These are phyloP conservation scores for Fusarium penzigii DNA, from an alignment of 2,329 filamentous ascomycete species.

Conservation along the genomic window DNA sequence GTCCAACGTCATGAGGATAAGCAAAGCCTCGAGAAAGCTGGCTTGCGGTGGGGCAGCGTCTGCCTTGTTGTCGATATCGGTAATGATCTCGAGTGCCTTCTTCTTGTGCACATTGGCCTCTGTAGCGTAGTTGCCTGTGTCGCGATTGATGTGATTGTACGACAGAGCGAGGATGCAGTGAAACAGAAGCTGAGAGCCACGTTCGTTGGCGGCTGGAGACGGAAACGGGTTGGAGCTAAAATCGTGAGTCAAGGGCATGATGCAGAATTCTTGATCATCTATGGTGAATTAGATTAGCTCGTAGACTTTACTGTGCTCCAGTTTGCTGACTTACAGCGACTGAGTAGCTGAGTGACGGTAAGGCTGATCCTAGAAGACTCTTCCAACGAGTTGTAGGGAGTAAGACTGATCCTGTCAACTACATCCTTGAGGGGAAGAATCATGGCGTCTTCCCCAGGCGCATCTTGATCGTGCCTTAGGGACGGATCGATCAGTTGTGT, in stretches of 20 bases:
- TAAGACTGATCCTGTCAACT: not conserved
- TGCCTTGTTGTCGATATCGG: constrained; percentile 6
- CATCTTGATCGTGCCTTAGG: not conserved
- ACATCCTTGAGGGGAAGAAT: not conserved
- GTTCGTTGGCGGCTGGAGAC: constrained; percentile 19
- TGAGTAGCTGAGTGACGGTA: constrained; percentile 4
- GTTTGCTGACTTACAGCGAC: constrained; percentile 3
- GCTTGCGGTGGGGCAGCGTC: constrained; percentile 4
- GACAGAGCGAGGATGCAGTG: constrained; percentile 35
- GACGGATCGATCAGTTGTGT: not conserved
- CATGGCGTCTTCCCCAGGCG: not conserved
- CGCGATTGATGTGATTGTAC: constrained; percentile 30
- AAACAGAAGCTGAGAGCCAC: constrained; percentile 31
- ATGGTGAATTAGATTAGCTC: not conserved
- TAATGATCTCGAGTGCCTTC: constrained; percentile 28
- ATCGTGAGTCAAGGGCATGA: constrained; percentile 35
- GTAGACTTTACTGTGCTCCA: not conserved
- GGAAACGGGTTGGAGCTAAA: constrained; percentile 36
- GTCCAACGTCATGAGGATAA: constrained; percentile 36
- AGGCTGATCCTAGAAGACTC: constrained; percentile 2
- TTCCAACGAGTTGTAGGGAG: not conserved
- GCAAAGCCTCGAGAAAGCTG: constrained; percentile 28
- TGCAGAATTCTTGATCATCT: constrained; percentile 38
- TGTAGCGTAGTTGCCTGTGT: constrained; percentile 22
- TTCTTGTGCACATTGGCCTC: constrained; percentile 26